Evolutionary conservation across 768 basidiomycete genomes (phyloP), one percentile per base, ranked within the genome.

Genomic region (Rhodotorula toruloides): DNA sequence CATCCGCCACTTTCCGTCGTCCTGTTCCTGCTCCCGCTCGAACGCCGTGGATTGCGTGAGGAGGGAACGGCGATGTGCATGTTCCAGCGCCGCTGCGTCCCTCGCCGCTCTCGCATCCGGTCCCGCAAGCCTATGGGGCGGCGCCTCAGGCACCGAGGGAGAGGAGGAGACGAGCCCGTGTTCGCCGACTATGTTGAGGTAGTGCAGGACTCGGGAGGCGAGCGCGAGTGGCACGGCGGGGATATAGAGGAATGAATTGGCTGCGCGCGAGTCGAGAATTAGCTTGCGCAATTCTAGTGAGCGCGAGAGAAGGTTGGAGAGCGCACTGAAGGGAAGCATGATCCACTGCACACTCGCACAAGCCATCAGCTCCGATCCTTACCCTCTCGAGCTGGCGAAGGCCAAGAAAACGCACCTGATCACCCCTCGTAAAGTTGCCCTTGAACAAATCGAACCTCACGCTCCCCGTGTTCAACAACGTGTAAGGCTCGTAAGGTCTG

Each of bases 361-460:
- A 34, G 13, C 1, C 4, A 29, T 62, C 39, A 52, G 47, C 43
- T 8, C 34, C 44, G 25, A 8, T 25, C 47, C 9, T 29, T 25
- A 11, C 37, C 4, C 13, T 27, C 43, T 2, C 19, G 39, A 46
- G 27, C 7, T 1, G 21, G 54, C 19, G 74, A 87, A 12, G 13
- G 44, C 44, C 44, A 91, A 0, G 11, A 83, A 85, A 3, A 83
- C 83, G 1, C 50, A 90, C 72, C 62, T 75, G 74, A 43, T 70
- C 72, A 36, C 73, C 70, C 36, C 66, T 61, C 16, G 75, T 76
- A 40, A 76, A 76, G 1, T 65, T 54, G 19, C 75, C 75, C 55
- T 72, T 67, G 63, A 70, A 75, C 25, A 80, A 61, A 61, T 80
- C 80, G 58, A 78, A 79, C 22, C 80, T 55, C 50, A 78, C 73